Base-by-base conservation (phyloP, 306 rosid species). In the Dryas drummondii region DNA sequence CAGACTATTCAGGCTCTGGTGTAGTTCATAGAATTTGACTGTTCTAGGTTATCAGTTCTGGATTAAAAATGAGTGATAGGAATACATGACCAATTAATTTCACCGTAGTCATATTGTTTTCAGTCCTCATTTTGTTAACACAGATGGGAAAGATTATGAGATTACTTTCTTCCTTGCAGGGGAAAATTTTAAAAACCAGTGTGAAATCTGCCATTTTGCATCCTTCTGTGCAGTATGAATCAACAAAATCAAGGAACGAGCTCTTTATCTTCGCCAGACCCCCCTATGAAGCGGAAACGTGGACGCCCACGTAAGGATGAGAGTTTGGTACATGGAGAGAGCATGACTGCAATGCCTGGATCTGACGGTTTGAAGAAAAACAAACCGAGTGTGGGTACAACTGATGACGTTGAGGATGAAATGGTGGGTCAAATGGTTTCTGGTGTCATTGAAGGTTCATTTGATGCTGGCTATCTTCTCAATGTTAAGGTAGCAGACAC, bases 221-320 rank as follows among this genome's bases (percentile, higher is more conserved):
- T 80, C 15, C 4, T 16, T 71, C 22, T 74, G 40, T 46, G 75
- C 37, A 79, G 70, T 65, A 90, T 90, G 96, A 81, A 72, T 79
- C 89, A 84, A 75, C 84, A 79, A 49, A 76, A 68, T 84, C 86
- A 75, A 75, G 81, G 80, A 32, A 7, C 59, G 5, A 77, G 86
- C 40, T 10, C 76, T 44, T 60, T 77, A 72, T 42, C 79, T 46
- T 58, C 83, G 17, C 78, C 71, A 4, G 81, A 65, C 62, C 54
- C 71, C 81, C 89, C 87, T 32, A 3, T 73, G 83, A 90, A 86
- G 81, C 74, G 90, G 79, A 90, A 90, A 78, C 89, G 91, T 9
- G 96, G 96, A 58, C 89, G 89, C 40, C 96, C 96, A 27, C 84
- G 91, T 47, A 90, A 90, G 82, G 83, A 82, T 41, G 86, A 76